Conservation (phyloP, 257 asterid genomes). For the Penstemon barbatus region DNA sequence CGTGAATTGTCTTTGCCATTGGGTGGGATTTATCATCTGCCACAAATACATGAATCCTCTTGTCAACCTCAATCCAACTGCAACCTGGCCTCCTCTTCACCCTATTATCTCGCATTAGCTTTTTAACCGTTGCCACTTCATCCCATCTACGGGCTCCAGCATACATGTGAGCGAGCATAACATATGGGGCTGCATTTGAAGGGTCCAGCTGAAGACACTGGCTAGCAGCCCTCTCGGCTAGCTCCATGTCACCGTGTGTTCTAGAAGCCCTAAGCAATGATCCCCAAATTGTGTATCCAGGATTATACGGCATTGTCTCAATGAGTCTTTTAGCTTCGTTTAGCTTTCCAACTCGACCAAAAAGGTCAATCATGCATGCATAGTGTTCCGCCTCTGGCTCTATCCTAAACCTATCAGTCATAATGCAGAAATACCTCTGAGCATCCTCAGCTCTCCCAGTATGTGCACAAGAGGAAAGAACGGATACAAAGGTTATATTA, state of each 20-base stretch:
- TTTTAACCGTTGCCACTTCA: slow-evolving; percentile 58
- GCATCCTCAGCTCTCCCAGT: slow-evolving; percentile 78
- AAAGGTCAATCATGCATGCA: slow-evolving; percentile 72
- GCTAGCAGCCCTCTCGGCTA: slow-evolving; percentile 68
- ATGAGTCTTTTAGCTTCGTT: slow-evolving; percentile 58
- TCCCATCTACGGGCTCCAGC: slow-evolving; percentile 59
- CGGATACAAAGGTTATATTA: slow-evolving; percentile 67
- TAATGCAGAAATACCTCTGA: slow-evolving; percentile 46
- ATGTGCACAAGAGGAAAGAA: slow-evolving; percentile 75
- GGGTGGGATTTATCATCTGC: slow-evolving; percentile 73
- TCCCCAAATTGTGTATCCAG: slow-evolving; percentile 60
- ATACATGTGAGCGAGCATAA: slow-evolving; percentile 60
- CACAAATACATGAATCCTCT: slow-evolving; percentile 59
- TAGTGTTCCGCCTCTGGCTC: slow-evolving; percentile 65
- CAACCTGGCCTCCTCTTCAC: slow-evolving; percentile 62
- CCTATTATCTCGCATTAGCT: slow-evolving; percentile 43
- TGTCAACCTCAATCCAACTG: slow-evolving; percentile 74
- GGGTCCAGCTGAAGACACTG: slow-evolving; percentile 64
- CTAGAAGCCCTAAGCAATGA: slow-evolving; percentile 67
- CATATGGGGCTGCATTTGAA: slow-evolving; percentile 64
- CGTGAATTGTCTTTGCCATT: slow-evolving; percentile 47
- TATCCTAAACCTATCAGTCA: slow-evolving; percentile 54
- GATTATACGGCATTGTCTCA: slow-evolving; percentile 59
- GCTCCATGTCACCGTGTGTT: slow-evolving; percentile 51
- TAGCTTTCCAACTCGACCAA: slow-evolving; percentile 72